Evolutionary conservation across 768 basidiomycete species (phyloP), one percentile per base, ranked within the genome.

Genomic region (Tricholoma furcatifolium): DNA sequence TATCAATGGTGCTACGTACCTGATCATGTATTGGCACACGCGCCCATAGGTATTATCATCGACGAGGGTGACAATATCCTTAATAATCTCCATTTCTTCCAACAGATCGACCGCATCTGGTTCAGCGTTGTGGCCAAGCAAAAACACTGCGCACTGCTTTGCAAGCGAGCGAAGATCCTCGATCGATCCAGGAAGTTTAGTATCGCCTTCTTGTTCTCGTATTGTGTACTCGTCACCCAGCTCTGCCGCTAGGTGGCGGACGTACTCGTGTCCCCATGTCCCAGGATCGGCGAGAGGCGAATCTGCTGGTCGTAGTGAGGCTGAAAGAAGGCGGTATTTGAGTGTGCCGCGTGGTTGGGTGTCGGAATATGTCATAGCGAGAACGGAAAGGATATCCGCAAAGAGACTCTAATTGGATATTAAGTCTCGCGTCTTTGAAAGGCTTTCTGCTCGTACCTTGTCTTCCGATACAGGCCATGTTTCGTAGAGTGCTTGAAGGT

Each of bases 351-450:
- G 87, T 36, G 93, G 93, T 73, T 97, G 87, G 15, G 93, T 95
- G 72, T 99, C 97, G 8, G 95, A 98, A 68, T 98, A 98, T 6
- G 97, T 99, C 97, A 99, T 99, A 6, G 96, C 97, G 41, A 99
- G 85, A 6, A 98, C 96, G 35, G 96, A 98, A 23, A 99, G 81
- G 55, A 99, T 98, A 62, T 98, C 95, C 21, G 94, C 94, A 65
- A 98, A 95, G 39, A 97, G 81, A 60, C 89, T 88, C 93, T 97
- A 67, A 3, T 53, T 9, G 41, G 23, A n/a, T 24, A 50, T 32
- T 44, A 34, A 48, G 48, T 35, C 32, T 36, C 53, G 7, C 27
- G 5, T 43, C 12, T 2, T 39, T 5, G n/a, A 3, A 12, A n/a
- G 4, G 1, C 18, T 30, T 32, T 12, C 12, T 3, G 27, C 38